Conservation (phyloP, 2,329 filamentous ascomycete species). For the Nothomitra cinnamomea region DNA sequence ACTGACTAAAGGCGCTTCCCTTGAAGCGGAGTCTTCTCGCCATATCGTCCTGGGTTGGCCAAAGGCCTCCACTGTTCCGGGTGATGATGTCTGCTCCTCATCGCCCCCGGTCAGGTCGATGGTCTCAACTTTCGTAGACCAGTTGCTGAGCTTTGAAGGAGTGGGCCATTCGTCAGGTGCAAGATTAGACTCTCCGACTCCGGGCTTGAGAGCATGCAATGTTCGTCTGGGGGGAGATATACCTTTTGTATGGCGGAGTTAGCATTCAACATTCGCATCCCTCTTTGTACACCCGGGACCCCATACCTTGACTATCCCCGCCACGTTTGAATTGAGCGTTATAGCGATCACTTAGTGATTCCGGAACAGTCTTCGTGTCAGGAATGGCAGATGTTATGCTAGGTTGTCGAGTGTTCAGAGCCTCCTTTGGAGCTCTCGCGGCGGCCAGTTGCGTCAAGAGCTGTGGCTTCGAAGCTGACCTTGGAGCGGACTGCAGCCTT, state of each 20-base stretch:
- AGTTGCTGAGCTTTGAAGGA: neutral
- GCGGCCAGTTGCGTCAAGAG: neutral
- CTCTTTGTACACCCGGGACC: neutral
- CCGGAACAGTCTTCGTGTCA: neutral
- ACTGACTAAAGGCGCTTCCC: slow-evolving; percentile 20
- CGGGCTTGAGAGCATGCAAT: neutral
- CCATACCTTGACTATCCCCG: neutral
- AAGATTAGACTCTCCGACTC: neutral
- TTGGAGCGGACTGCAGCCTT: slow-evolving; percentile 5
- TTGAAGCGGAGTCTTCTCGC: slow-evolving; percentile 25
- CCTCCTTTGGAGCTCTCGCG: neutral
- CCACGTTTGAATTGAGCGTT: neutral
- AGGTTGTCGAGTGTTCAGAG: neutral
- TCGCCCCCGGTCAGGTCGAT: slow-evolving; percentile 27
- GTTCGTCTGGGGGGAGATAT: neutral
- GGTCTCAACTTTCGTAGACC: slow-evolving; percentile 21
- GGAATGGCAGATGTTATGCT: neutral
- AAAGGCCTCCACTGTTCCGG: slow-evolving; percentile 23
- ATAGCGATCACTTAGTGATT: slow-evolving; percentile 2
- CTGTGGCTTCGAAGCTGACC: slow-evolving; percentile 4
- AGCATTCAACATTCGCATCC: neutral
- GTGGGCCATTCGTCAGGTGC: neutral
- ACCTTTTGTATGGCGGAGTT: neutral
- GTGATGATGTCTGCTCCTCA: slow-evolving; percentile 21
- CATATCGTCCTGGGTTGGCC: slow-evolving; percentile 25